A percentile compares a stretch with the other conserved stretches of the same genome.
These are phyloP conservation scores for Wallacemonas sp. DNA, from an alignment of 208 protist genomes.

Conservation along the genomic window DNA sequence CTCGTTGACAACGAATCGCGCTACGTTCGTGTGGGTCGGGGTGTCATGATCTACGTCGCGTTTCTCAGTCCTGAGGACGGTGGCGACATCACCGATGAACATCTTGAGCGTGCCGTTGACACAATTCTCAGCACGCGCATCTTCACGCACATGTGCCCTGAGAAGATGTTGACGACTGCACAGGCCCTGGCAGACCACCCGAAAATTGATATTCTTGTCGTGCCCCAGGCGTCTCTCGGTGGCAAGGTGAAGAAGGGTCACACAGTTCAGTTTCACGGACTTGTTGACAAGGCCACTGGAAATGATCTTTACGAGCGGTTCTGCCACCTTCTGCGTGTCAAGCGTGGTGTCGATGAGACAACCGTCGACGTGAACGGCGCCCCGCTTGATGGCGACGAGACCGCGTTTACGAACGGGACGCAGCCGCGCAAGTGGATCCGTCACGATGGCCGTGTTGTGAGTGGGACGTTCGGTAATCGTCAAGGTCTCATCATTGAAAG, in stretches of 20 bases:
- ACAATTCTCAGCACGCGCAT: conserved; percentile 68
- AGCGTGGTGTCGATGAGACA: conserved; percentile 44
- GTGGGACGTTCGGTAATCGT: conserved; percentile 83
- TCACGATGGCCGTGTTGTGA: conserved; percentile 56
- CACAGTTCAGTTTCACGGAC: conserved; percentile 77
- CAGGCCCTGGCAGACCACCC: conserved; percentile 49
- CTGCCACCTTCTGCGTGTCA: conserved; percentile 51
- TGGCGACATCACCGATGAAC: conserved; percentile 38
- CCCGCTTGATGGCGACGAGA: conserved; percentile 17
- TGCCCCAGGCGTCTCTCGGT: conserved; percentile 87
- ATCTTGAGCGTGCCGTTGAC: conserved; percentile 41
- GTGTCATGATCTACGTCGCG: conserved; percentile 76
- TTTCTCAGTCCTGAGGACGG: conserved; percentile 39
- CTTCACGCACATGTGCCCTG: conserved; percentile 62
- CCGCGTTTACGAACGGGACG: conserved; percentile 3
- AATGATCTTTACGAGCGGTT: conserved; percentile 59
- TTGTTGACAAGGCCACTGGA: conserved; percentile 62
- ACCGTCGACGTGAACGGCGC: conserved; percentile 55
- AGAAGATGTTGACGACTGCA: conserved; percentile 45
- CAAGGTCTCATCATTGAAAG: conserved; percentile 77
- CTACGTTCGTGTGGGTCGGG: conserved; percentile 56
- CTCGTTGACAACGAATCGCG: conserved; percentile 74
- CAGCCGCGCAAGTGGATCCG: conserved; percentile 31
- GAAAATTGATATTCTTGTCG: conserved; percentile 71
- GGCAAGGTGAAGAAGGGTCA: conserved; percentile 83